phyloP scores from a whole-genome alignment of 169 alveolate genomes.

The Prorocentrum cordatum region DNA sequence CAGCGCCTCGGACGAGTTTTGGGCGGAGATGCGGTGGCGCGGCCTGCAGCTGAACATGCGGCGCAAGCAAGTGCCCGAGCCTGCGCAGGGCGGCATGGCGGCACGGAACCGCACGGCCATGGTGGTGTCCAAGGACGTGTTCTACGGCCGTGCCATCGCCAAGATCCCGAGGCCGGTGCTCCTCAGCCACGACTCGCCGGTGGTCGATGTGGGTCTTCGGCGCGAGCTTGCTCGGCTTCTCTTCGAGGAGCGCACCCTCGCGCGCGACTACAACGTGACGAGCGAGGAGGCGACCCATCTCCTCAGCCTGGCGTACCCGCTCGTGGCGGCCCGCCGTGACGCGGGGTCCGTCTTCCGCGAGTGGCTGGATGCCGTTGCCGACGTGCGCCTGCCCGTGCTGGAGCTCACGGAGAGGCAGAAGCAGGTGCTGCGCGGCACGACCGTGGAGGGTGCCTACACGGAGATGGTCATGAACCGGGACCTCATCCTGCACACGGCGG shows the following conservation, averaged over 20 bases:
- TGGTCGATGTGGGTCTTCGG: too few species aligned
- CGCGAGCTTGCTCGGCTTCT: too few species aligned
- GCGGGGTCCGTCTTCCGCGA: not conserved
- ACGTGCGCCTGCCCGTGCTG: not conserved
- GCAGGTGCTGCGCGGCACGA: conserved; percentile 9
- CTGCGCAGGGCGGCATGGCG: conserved; percentile 11
- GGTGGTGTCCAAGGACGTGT: conserved; percentile 45
- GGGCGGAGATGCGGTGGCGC: not conserved
- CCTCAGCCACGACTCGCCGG: too few species aligned
- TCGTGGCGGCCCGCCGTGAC: conserved; percentile 6
- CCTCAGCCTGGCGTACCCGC: conserved; percentile 49
- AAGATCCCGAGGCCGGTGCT: conserved; percentile 62
- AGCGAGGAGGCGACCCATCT: conserved; percentile 35
- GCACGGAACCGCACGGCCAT: conserved; percentile 39
- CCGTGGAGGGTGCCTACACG: conserved; percentile 32
- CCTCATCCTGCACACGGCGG: conserved; percentile 11
- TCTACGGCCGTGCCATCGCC: conserved; percentile 61
- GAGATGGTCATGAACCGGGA: conserved; percentile 16
- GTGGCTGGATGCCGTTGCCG: not conserved
- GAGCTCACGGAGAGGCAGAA: not conserved
- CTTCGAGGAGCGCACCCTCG: not conserved
- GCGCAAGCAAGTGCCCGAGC: not conserved
- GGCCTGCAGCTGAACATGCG: conserved; percentile 36
- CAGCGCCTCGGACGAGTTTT: conserved; percentile 1
- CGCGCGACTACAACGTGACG: not conserved